Base-by-base conservation (phyloP, 306 rosid genomes). In the Cicer bijugum region DNA sequence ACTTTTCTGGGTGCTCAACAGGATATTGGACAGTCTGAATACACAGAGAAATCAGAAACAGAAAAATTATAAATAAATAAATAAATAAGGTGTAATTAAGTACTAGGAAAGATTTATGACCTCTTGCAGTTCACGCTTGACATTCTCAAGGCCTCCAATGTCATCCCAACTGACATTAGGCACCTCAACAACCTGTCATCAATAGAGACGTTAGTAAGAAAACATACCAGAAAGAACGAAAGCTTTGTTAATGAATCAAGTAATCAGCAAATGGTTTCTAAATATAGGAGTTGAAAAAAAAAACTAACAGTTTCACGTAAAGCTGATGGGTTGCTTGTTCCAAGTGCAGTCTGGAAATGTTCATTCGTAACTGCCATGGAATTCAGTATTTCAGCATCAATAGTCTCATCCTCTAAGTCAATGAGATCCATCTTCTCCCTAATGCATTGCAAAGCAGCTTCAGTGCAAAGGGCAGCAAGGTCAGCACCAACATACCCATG, bases 401-500 rank as follows among this genome's bases (percentile, higher is more conserved):
- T 88, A 8, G 87, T 52, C 45, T 88, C 90, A 47, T 88, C 92
- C 82, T 86, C 90, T 82, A 88, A 84, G 67, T 88, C 88, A 38
- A 84, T 88, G 40, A 88, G 82, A 43, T 88, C 92, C 92, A 88
- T 88, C 70, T 88, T 88, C 83, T 88, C 92, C 70, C 92, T 82
- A 63, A 88, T 88, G 83, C 90, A 88, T 64, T 88, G 92, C 67
- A 88, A 62, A 33, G 92, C 88, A 61, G 92, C 92, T 84, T 88
- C 90, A 37, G 89, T 88, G 66, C 92, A 88, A 59, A 88, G 90
- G 67, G 93, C 93, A 53, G 90, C 93, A 73, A 88, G 88, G 65
- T 88, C 90, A 12, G 89, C 89, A 66, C 93, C 93, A 76, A 88
- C 90, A 84, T 88, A 88, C 1, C 92, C 89, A 78, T 88, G 92